Percentiles rank a stretch among this genome's conserved stretches.
These are phyloP conservation scores for Drosera spatulata DNA, from an alignment of 179 eudicot genomes.

Conservation along the genomic window DNA sequence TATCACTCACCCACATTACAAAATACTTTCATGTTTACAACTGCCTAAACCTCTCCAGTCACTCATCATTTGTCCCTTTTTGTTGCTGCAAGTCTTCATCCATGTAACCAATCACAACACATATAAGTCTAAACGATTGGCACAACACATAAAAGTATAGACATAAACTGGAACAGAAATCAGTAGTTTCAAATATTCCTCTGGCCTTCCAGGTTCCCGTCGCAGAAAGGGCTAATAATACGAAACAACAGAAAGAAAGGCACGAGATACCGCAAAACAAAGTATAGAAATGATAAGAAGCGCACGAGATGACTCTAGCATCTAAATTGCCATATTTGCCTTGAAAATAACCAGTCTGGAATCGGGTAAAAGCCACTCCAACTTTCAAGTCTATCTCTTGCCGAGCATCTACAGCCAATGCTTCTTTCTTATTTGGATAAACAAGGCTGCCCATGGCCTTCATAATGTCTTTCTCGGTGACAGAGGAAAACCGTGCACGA, in stretches of 20 bases:
- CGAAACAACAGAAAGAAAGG: not conserved
- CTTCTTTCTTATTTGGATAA: slow-evolving; percentile 77
- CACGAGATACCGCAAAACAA: not conserved
- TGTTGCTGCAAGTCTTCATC: too few species aligned
- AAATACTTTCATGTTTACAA: too few species aligned
- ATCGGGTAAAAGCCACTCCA: slow-evolving; percentile 94
- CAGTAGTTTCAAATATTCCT: too few species aligned
- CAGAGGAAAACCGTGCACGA: slow-evolving; percentile 94
- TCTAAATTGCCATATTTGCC: slow-evolving; percentile 98
- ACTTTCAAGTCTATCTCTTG: slow-evolving; percentile 98
- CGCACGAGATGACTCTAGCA: slow-evolving; percentile 95
- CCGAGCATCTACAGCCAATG: slow-evolving; percentile 95
- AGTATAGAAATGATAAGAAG: slow-evolving; percentile 19
- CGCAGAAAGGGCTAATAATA: not conserved
- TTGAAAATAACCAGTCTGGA: slow-evolving; percentile 83
- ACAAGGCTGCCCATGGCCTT: slow-evolving; percentile 85
- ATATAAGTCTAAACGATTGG: too few species aligned
- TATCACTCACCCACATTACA: too few species aligned
- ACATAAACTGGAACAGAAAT: too few species aligned
- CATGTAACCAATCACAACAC: too few species aligned
- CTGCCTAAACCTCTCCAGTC: too few species aligned
- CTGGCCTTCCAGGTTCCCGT: not conserved
- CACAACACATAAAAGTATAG: too few species aligned
- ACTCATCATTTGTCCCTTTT: too few species aligned
- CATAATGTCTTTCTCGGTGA: slow-evolving; percentile 68